Conservation (phyloP, 805 yeast genomes). For the Wickerhamiella brachini region DNA sequence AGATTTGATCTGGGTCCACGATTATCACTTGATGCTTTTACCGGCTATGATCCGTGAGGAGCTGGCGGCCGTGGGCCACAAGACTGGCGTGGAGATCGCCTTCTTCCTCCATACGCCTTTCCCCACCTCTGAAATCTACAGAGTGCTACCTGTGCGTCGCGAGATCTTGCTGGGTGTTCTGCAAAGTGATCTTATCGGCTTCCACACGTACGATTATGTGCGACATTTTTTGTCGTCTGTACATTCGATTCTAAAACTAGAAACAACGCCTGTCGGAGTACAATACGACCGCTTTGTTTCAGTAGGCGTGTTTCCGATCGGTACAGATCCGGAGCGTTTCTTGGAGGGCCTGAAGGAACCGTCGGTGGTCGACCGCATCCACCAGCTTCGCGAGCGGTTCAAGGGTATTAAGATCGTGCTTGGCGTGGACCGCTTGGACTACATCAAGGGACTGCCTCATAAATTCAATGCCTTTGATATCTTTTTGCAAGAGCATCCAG, state of each 20-base stretch:
- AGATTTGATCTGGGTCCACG: constrained; percentile 95
- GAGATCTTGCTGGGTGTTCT: constrained; percentile 86
- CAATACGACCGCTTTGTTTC: constrained; percentile 65
- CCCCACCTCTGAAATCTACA: constrained; percentile 91
- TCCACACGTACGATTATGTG: constrained; percentile 98
- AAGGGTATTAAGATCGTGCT: constrained; percentile 73
- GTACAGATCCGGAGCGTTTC: constrained; percentile 90
- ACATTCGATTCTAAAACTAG: constrained; percentile 64
- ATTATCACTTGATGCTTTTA: constrained; percentile 87
- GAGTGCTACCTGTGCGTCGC: constrained; percentile 88
- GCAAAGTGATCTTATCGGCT: constrained; percentile 89
- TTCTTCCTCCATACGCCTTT: constrained; percentile 96
- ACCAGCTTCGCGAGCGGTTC: constrained; percentile 50
- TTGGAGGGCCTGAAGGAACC: constrained; percentile 57
- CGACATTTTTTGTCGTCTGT: constrained; percentile 89
- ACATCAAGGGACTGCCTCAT: constrained; percentile 96
- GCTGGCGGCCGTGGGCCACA: constrained; percentile 26
- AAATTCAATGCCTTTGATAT: constrained; percentile 93
- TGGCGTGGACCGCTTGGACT: constrained; percentile 93
- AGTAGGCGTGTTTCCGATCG: constrained; percentile 98
- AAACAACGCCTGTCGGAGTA: constrained; percentile 84
- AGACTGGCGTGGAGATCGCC: constrained; percentile 54
- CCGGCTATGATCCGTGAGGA: constrained; percentile 74
- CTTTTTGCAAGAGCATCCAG: constrained; percentile 83
- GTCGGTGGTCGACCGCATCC: constrained; percentile 51